phyloP scores from a whole-genome alignment of 1,284 basidiomycete genomes.

The Sphaerobolus stellatus region DNA sequence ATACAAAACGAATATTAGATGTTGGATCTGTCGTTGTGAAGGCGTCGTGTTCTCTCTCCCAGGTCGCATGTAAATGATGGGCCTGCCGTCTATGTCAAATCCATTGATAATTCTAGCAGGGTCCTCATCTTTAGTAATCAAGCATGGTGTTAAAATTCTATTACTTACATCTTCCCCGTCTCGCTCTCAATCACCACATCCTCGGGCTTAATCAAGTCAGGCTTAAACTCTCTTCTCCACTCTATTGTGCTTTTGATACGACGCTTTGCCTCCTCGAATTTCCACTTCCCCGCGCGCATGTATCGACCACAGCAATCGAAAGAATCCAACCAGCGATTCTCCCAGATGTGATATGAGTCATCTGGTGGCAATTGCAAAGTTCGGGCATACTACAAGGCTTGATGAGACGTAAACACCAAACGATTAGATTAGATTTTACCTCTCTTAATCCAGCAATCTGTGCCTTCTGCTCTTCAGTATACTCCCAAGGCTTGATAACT shows the following conservation, averaged over 20 bases:
- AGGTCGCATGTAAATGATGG: conserved; percentile 82
- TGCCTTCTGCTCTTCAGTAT: conserved; percentile 60
- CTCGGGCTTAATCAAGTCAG: conserved; percentile 77
- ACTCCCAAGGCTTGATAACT: conserved; percentile 55
- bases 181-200: conserved; percentile 77
- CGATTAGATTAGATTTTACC: conserved; percentile 39
- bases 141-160: background rate
- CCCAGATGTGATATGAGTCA: conserved; percentile 75
- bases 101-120: conserved; percentile 68
- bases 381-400: conserved; percentile 56
- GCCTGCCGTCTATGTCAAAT: conserved; percentile 79
- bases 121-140: background rate
- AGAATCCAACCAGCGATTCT: conserved; percentile 70
- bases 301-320: conserved; percentile 77
- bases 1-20: conserved; percentile 81
- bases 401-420: background rate
- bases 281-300: conserved; percentile 84
- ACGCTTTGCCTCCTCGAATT: conserved; percentile 70
- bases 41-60: conserved; percentile 79
- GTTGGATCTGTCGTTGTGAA: conserved; percentile 72
- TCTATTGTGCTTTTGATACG: conserved; percentile 75
- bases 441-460: conserved; percentile 62
- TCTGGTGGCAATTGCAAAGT: conserved; percentile 59
- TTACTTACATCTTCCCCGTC: conserved; percentile 82
- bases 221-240: conserved; percentile 80